Conservation (phyloP, 768 basidiomycete genomes). For the Calocera cornea region DNA sequence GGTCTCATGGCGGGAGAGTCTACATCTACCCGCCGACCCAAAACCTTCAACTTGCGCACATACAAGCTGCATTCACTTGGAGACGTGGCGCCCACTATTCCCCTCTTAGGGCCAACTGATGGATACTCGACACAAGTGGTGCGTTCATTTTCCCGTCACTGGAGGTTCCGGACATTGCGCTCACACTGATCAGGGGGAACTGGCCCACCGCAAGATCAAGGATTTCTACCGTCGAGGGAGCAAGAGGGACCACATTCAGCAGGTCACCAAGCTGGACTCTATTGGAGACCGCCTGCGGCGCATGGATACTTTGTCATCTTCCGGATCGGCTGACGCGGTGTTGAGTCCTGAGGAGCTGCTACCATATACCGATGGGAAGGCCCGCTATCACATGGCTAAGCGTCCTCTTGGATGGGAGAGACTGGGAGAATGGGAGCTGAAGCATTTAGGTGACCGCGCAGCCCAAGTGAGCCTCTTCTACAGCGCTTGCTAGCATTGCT, state of each 20-base stretch:
- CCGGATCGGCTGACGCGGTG: too few relatives aligned
- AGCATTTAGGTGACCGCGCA: not conserved
- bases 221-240: not conserved
- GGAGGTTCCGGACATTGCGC: not conserved
- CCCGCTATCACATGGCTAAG: too few relatives aligned
- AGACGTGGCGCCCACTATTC: conserved; percentile 22
- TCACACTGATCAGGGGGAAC: conserved; percentile 8
- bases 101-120: conserved; percentile 25
- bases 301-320: not conserved
- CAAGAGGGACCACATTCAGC: not conserved
- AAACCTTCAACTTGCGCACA: conserved; percentile 22
- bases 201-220: conserved; percentile 6
- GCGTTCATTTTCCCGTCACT: conserved; percentile 4
- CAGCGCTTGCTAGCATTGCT: too few relatives aligned
- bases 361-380: too few relatives aligned
- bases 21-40: conserved; percentile 7
- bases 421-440: too few relatives aligned
- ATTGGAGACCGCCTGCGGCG: not conserved
- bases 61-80: conserved; percentile 27
- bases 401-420: too few relatives aligned
- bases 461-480: not conserved
- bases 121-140: conserved; percentile 29
- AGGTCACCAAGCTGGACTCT: not conserved
- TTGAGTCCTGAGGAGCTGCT: too few relatives aligned
- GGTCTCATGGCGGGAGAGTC: not conserved